Evolutionary conservation across 192 early-diverging fungal species (phyloP).

Genomic region (Linnemannia elongata): DNA sequence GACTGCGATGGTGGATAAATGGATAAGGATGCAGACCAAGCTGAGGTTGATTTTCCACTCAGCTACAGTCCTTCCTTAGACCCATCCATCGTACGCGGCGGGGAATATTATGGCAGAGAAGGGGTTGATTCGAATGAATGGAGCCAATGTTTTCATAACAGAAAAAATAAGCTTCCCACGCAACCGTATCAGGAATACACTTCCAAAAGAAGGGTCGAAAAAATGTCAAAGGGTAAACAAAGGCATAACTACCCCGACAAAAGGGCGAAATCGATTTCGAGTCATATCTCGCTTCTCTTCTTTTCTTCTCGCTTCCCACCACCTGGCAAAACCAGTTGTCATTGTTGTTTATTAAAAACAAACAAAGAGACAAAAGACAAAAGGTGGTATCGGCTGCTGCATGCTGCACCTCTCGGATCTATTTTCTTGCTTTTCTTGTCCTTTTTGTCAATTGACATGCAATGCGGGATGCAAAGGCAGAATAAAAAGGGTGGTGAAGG

Average conservation of each 20-base stretch:
- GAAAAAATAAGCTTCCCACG: conserved; percentile 3
- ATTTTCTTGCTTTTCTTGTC: background rate
- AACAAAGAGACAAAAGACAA: conserved; percentile 18
- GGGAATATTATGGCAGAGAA: background rate
- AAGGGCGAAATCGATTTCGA: background rate
- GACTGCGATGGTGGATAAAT: background rate
- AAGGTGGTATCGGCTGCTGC: background rate
- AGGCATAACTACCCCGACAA: background rate
- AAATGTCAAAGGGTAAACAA: background rate
- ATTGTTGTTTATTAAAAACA: background rate
- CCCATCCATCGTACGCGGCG: too few relatives aligned
- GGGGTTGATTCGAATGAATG: background rate
- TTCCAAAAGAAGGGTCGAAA: background rate
- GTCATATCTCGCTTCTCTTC: background rate
- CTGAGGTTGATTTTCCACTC: background rate
- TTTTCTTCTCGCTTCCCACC: too few relatives aligned
- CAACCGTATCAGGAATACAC: background rate
- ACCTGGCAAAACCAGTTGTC: too few relatives aligned
- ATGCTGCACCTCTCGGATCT: background rate
- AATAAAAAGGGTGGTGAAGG: background rate
- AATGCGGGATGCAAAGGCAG: background rate
- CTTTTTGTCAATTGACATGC: background rate
- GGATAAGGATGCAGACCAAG: background rate
- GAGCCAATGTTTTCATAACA: background rate
- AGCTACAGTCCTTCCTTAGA: background rate